Conservation (phyloP, 345 rosid species). For the Eucalyptus marginata region DNA sequence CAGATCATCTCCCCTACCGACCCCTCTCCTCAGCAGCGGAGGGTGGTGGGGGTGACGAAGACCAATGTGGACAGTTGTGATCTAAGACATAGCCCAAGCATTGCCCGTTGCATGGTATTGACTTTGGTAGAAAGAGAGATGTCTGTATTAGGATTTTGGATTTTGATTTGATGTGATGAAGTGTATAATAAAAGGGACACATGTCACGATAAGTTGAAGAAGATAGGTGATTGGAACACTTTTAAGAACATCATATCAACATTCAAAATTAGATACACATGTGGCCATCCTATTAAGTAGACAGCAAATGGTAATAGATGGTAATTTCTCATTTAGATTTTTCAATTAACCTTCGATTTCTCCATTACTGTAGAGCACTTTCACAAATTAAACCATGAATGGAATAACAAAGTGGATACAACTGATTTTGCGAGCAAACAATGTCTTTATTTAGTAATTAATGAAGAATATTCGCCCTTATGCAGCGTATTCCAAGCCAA, state of each 20-base stretch:
- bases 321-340: background rate
- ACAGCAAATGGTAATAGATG: background rate
- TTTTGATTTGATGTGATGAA: background rate
- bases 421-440: background rate
- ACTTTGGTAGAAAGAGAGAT: background rate
- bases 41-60: background rate
- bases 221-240: background rate
- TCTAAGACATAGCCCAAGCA: background rate
- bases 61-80: background rate
- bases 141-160: background rate
- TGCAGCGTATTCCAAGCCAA: slow-evolving; percentile 3
- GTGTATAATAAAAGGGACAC: background rate
- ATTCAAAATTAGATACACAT: background rate
- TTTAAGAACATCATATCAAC: background rate
- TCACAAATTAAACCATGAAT: background rate
- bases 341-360: background rate
- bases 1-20: background rate
- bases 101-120: background rate
- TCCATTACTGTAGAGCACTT: background rate
- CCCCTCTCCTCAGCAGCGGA: background rate
- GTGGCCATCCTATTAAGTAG: background rate
- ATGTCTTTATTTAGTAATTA: background rate
- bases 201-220: background rate
- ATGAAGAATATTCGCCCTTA: background rate
- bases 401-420: background rate